These are phyloP conservation scores for Taphrina confusa DNA, from an alignment of 1,139 yeast species.

Conservation along the genomic window DNA sequence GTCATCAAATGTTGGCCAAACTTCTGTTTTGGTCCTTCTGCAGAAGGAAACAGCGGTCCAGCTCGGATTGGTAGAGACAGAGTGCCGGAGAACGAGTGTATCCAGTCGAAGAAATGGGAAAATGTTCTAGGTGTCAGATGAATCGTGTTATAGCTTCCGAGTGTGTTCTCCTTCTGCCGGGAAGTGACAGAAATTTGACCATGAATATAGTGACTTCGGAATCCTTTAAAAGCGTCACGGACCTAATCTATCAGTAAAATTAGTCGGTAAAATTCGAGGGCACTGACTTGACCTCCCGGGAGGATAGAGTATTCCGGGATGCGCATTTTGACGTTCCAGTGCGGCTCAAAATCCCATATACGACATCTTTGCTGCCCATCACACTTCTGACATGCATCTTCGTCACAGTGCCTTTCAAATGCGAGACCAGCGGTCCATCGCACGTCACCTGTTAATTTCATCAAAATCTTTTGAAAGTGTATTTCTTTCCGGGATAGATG, in stretches of 20 bases:
- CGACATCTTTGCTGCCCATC: constrained; percentile 43
- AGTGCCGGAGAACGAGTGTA: constrained; percentile 71
- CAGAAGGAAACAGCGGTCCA: constrained; percentile 65
- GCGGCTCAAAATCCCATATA: constrained; percentile 63
- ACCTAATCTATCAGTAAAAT: no score
- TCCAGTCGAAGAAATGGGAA: constrained; percentile 76
- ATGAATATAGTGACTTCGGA: constrained; percentile 76
- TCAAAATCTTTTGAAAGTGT: constrained; percentile 51
- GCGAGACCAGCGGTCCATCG: constrained; percentile 55
- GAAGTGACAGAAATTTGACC: constrained; percentile 72
- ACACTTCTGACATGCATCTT: constrained; percentile 39
- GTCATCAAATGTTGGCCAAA: constrained; percentile 79
- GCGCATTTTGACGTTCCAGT: constrained; percentile 63
- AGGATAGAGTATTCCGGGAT: constrained; percentile 61
- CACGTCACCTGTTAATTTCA: constrained; percentile 57
- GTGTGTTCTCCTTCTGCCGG: constrained; percentile 41
- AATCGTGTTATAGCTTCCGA: constrained; percentile 59
- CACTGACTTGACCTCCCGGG: constrained; percentile 41
- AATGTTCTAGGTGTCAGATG: constrained; percentile 74
- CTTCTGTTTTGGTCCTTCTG: constrained; percentile 53
- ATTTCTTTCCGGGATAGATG: constrained; percentile 30
- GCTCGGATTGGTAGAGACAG: constrained; percentile 73
- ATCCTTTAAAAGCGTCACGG: constrained; percentile 77
- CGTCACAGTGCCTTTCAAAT: constrained; percentile 51
- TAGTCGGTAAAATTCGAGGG: constrained; percentile 38